These are phyloP conservation scores for Microthlaspi erraticum DNA, from an alignment of 345 rosid species.

Conservation along the genomic window DNA sequence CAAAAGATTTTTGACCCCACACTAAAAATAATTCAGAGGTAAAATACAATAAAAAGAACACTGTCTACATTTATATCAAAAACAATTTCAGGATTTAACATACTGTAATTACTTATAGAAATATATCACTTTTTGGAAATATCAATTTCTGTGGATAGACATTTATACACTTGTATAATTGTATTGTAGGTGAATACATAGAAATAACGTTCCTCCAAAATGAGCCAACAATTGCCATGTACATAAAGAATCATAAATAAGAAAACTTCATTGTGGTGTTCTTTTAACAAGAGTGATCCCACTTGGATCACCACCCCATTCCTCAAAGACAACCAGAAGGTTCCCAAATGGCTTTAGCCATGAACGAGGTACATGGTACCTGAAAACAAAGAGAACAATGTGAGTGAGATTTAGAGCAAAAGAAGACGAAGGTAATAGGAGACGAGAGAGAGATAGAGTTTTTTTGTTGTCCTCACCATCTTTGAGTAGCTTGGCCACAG, in stretches of 20 bases:
- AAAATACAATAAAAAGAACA: no score
- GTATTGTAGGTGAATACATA: not conserved
- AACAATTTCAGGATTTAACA: no score
- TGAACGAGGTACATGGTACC: conserved; percentile 92
- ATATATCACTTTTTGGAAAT: no score
- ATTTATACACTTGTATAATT: conserved; percentile 10
- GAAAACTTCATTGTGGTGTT: conserved; percentile 38
- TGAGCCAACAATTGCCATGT: conserved; percentile 22
- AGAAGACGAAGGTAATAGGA: not conserved
- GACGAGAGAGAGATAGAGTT: not conserved
- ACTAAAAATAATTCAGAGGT: not conserved
- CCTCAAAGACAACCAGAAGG: conserved; percentile 86
- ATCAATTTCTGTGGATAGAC: not conserved
- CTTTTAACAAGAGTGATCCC: conserved; percentile 79
- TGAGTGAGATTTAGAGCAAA: not conserved
- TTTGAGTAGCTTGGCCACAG: conserved; percentile 92
- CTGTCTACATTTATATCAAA: no score
- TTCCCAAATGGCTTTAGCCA: conserved; percentile 89
- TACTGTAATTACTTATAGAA: no score
- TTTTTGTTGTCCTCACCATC: conserved; percentile 60
- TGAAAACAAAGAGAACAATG: conserved; percentile 26
- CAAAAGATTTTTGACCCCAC: not conserved
- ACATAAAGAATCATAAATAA: not conserved
- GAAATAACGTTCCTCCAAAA: not conserved
- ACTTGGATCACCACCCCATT: conserved; percentile 94